phyloP scores from a whole-genome alignment of 768 basidiomycete genomes.

The Tricholoma saponaceum region DNA sequence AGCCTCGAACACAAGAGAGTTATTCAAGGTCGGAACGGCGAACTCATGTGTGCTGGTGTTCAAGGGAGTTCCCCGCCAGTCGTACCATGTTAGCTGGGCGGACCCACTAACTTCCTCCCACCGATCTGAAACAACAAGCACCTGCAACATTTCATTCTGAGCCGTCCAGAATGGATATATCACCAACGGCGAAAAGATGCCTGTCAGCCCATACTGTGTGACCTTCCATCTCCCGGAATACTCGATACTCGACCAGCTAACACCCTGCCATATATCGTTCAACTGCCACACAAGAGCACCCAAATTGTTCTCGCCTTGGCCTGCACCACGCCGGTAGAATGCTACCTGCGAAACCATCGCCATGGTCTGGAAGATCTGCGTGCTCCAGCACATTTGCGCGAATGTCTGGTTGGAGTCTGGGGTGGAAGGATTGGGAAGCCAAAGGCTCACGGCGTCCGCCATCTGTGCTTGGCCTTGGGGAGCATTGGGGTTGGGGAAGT shows the following conservation, averaged over 20 bases:
- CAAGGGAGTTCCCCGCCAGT: conserved; percentile 44
- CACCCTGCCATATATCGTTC: conserved; percentile 59
- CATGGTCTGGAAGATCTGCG: conserved; percentile 57
- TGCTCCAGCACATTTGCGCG: conserved; percentile 61
- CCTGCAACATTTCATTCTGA: conserved; percentile 41
- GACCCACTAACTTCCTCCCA: conserved; percentile 41
- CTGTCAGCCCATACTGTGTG: conserved; percentile 46
- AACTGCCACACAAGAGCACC: conserved; percentile 58
- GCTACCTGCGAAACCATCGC: conserved; percentile 55
- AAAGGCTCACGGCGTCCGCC: conserved; percentile 44
- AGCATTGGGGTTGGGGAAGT: conserved; percentile 54
- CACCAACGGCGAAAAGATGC: conserved; percentile 41
- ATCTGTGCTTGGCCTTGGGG: conserved; percentile 49
- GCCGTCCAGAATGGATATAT: conserved; percentile 57
- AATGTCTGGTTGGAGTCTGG: conserved; percentile 51
- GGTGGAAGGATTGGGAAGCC: conserved; percentile 50
- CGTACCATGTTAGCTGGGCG: conserved; percentile 55
- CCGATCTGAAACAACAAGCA: conserved; percentile 48
- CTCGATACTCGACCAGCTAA: conserved; percentile 52
- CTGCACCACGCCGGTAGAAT: conserved; percentile 56
- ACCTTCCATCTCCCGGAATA: conserved; percentile 61
- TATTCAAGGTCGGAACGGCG: conserved; percentile 45
- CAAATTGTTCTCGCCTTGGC: conserved; percentile 53
- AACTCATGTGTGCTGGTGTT: conserved; percentile 35
- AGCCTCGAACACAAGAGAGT: conserved; percentile 38